A percentile compares a stretch with the other conserved stretches of the same genome.
Evolutionary conservation across 2,329 filamentous ascomycete species (phyloP).

Genomic region (Diaporthe citriasiana): DNA sequence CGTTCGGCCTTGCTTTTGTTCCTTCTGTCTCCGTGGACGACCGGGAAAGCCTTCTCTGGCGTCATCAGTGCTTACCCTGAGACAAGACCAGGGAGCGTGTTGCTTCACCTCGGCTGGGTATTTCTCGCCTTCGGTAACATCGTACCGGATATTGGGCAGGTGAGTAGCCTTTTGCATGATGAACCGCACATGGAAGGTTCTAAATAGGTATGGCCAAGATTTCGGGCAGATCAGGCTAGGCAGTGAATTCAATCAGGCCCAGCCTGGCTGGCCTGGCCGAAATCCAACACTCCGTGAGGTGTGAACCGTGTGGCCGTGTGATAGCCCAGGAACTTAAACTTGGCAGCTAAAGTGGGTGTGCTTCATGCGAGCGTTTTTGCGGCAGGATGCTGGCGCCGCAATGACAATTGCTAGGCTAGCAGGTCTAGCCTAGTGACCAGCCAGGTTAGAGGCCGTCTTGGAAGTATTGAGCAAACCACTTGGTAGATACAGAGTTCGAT

Average conservation of each 20-base stretch:
- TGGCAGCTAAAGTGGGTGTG: conserved; percentile 32
- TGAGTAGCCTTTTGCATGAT: conserved; percentile 12
- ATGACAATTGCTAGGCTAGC: background rate
- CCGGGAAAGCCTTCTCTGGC: conserved; percentile 21
- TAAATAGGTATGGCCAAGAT: conserved; percentile 29
- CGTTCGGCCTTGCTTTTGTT: conserved; percentile 26
- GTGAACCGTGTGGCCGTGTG: conserved; percentile 30
- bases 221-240: conserved; percentile 31
- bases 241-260: conserved; percentile 12
- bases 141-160: conserved; percentile 31
- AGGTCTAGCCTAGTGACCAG: conserved; percentile 11
- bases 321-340: conserved; percentile 24
- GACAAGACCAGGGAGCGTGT: conserved; percentile 5
- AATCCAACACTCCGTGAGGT: conserved; percentile 22
- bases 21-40: conserved; percentile 6
- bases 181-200: conserved; percentile 10
- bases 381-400: conserved; percentile 11
- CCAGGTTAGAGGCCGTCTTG: background rate
- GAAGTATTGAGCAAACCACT: background rate
- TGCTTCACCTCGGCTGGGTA: conserved; percentile 22
- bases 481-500: background rate
- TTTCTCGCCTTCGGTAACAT: conserved; percentile 34
- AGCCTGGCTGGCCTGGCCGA: conserved; percentile 7
- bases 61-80: conserved; percentile 31
- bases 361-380: conserved; percentile 29